A percentile compares a stretch with the other conserved stretches of the same genome.
Conservation (phyloP, 768 basidiomycete species). For the Panellus pusillus region DNA sequence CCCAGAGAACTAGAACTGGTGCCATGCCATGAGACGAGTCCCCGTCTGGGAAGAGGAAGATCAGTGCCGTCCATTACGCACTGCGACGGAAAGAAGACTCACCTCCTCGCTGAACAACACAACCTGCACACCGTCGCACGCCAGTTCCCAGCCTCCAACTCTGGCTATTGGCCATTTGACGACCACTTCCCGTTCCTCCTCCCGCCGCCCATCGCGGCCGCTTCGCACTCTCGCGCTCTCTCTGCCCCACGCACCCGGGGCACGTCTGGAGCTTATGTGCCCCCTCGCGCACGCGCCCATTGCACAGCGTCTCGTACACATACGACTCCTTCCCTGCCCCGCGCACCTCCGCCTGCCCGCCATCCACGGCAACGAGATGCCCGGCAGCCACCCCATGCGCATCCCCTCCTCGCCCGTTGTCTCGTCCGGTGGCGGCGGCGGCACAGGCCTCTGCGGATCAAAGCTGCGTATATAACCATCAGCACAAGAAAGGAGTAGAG, state of each 20-base stretch:
- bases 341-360: too few relatives aligned
- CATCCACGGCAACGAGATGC: too few relatives aligned
- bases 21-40: slow-evolving; percentile 38
- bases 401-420: too few relatives aligned
- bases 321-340: too few relatives aligned
- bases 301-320: too few relatives aligned
- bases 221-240: not conserved
- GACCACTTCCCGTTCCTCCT: not conserved
- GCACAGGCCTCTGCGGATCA: too few relatives aligned
- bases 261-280: slow-evolving; percentile 12
- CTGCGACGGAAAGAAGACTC: not conserved
- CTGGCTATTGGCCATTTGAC: not conserved
- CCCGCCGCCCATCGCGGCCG: not conserved
- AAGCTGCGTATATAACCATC: too few relatives aligned
- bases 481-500: too few relatives aligned
- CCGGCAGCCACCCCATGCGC: too few relatives aligned
- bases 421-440: too few relatives aligned
- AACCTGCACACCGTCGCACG: too few relatives aligned
- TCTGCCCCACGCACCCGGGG: too few relatives aligned
- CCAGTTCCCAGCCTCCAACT: slow-evolving; percentile 14
- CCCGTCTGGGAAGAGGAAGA: slow-evolving; percentile 36
- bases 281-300: not conserved
- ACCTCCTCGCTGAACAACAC: slow-evolving; percentile 35
- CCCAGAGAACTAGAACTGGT: slow-evolving; percentile 36
- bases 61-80: not conserved